Evolutionary conservation across 73 alveolate genomes (phyloP), one percentile per base, ranked within the genome.

Genomic region (Paramecium bursaria): DNA sequence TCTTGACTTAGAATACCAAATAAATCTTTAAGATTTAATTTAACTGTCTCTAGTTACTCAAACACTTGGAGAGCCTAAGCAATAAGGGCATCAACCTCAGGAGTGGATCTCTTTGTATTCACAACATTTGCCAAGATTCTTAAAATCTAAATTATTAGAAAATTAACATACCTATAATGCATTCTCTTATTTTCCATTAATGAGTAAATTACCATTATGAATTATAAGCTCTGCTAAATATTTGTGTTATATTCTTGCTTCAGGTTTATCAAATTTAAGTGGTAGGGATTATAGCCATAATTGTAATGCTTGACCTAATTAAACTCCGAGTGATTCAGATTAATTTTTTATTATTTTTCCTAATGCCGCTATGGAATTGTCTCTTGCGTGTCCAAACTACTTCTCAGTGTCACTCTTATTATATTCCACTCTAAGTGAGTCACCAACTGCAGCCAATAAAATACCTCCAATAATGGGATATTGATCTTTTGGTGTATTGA

Each of bases 301-400:
- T 55, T 61, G 55, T 17, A 90, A 14, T 10, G 75, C 86, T 22
- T 60, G 50, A 7, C 50, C 51, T 7, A 50, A 30, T n/a, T 53
- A 50, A 47, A 44, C 14, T 26, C 87, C 86, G 5, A 86, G 90
- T 11, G 61, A 74, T 77, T 53, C n/a, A 25, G 75, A 47, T 17
- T 53, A 21, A n/a, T 25, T 25, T 21, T 90, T 87, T 61, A 93
- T 86, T 27, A 93, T 61, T 51, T 91, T 93, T 13, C 98, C 98
- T 42, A 93, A 44, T 13, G 96, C 79, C 33, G 96, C 91, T 0
- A 93, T 86, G 11, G 96, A 95, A 48, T 93, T 93, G 86, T 93
- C 98, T 74, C 86, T 89, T 27, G 96, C 96, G 22, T 80, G 91
- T 51, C 86, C 88, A 76, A 87, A 92, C 39, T 90, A 42, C 86